Conservation (phyloP, 2,329 filamentous ascomycete genomes). For the Keithomyces neogunnii region DNA sequence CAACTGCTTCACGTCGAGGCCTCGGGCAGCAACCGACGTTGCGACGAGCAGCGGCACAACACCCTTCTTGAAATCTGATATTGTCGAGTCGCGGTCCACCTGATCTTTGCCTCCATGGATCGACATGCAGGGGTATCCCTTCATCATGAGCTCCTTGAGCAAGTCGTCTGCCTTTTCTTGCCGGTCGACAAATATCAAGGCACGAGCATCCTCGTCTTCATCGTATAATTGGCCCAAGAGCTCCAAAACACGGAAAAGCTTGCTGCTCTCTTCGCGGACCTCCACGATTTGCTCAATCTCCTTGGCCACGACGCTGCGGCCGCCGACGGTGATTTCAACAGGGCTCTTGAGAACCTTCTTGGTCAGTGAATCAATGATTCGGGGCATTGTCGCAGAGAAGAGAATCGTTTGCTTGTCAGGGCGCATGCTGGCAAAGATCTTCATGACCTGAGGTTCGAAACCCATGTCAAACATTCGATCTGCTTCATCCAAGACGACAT, state of each 20-base stretch:
- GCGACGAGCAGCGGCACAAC: slow-evolving; percentile 85
- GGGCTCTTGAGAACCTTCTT: slow-evolving; percentile 81
- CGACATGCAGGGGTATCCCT: slow-evolving; percentile 85
- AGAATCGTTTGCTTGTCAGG: slow-evolving; percentile 90
- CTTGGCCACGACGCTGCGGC: slow-evolving; percentile 75
- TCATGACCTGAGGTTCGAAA: slow-evolving; percentile 96
- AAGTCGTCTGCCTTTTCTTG: slow-evolving; percentile 83
- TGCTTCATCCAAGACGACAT: slow-evolving; percentile 92
- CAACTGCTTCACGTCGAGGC: slow-evolving; percentile 90
- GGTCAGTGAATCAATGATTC: slow-evolving; percentile 82
- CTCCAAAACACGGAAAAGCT: slow-evolving; percentile 77
- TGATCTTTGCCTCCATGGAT: slow-evolving; percentile 94
- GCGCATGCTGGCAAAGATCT: slow-evolving; percentile 84
- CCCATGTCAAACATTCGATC: slow-evolving; percentile 99
- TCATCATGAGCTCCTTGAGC: slow-evolving; percentile 68
- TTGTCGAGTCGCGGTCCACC: slow-evolving; percentile 84
- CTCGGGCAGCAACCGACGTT: slow-evolving; percentile 90
- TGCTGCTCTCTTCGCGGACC: slow-evolving; percentile 70
- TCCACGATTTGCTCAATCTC: slow-evolving; percentile 94
- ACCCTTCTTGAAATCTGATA: slow-evolving; percentile 88
- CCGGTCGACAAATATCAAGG: slow-evolving; percentile 84
- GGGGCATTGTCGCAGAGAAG: slow-evolving; percentile 94
- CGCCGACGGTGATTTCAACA: slow-evolving; percentile 87
- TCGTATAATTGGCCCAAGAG: slow-evolving; percentile 82
- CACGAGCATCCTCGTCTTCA: slow-evolving; percentile 79